Base-by-base conservation (phyloP, 2,329 filamentous ascomycete genomes). In the Colletotrichum eleusines region DNA sequence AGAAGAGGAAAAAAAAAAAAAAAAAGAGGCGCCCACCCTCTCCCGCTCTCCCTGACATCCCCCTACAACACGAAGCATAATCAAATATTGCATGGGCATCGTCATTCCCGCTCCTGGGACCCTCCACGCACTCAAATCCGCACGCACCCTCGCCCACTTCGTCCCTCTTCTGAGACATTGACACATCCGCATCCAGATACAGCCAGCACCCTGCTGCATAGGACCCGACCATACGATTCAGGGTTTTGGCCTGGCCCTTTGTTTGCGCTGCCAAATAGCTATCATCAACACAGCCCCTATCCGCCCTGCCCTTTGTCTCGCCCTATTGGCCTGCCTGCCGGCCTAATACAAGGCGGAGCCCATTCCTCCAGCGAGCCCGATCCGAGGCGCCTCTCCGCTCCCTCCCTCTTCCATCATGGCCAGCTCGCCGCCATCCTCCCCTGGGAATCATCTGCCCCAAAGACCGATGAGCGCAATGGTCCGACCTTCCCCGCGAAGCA, bases 381-480 rank as follows among this genome's bases (percentile, higher is more conserved):
- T 48, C 75, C 42, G 73, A 72, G 33, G 28, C 23, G 14, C n/a
- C 55, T 18, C 50, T 46, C 69, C 50, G 46, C 64, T 73, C 72
- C 59, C 64, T 73, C 71, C 70, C 72, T 73, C 76, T 68, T 74
- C 72, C 75, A 76, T 75, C 75, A 92, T 92, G 90, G 88, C 90
- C 77, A 86, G 85, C 80, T 92, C 91, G 80, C 91, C 91, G 81
- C 92, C 92, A 79, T 86, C 84, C 72, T 94, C 92, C 79, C 91
- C 86, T 78, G 82, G 85, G 78, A 80, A 82, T 73, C 44, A 71
- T 12, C 75, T 82, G 72, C 84, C 87, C 74, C 88, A 89, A 81
- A 89, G 94, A 81, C 94, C 94, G 64, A 86, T 94, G 86, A 97
- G 93, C 84, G 91, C 90, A 79, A 91, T 97, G 85, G 89, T 94